Evolutionary conservation across 768 basidiomycete species (phyloP), one percentile per base, ranked within the genome.

Genomic region (Boletus bicolor): DNA sequence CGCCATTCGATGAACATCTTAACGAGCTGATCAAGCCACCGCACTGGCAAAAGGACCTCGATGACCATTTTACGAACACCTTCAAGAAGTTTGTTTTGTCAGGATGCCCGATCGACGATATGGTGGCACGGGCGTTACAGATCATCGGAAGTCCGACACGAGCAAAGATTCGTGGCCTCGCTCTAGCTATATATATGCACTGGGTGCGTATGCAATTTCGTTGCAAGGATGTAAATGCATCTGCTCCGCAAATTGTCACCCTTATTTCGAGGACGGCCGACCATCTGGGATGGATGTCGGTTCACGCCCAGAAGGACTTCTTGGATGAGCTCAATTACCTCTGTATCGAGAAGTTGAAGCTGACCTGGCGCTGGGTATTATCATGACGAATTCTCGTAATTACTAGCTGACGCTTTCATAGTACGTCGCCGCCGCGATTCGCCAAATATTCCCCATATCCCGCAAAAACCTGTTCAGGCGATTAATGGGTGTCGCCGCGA

Each of bases 281-380:
- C 26, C 39, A 21, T 50, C 43, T 67, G 26, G 62, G 39, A 36
- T 43, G 43, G 12, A 7, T 54, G 10, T 63, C 53, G 12, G 10
- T 51, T 30, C 45, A 24, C 26, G 56, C 56, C 4, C 21, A 41
- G 35, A 49, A 4, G 37, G 51, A 60, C 28, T 62, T 64, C 44
- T 4, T 54, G 55, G 49, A 62, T 4, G 55, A 57, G 21, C 55
- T 62, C 32, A 19, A 10, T 30, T 0, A 15, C 9, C 37, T 62
- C 14, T 69, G 58, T 37, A 26, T 60, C 38, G 44, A 45, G 51
- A 60, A 44, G 30, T 42, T 64, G 34, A 58, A 60, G 26, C 15
- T 53, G 44, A 54, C 53, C 3, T 64, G 58, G 56, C 53, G 46
- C 36, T 62, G 55, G 64, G 66, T 67, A 54, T 17, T 57, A 46